phyloP scores from a whole-genome alignment of 2,329 filamentous ascomycete genomes.

The Talaromyces piceae region DNA sequence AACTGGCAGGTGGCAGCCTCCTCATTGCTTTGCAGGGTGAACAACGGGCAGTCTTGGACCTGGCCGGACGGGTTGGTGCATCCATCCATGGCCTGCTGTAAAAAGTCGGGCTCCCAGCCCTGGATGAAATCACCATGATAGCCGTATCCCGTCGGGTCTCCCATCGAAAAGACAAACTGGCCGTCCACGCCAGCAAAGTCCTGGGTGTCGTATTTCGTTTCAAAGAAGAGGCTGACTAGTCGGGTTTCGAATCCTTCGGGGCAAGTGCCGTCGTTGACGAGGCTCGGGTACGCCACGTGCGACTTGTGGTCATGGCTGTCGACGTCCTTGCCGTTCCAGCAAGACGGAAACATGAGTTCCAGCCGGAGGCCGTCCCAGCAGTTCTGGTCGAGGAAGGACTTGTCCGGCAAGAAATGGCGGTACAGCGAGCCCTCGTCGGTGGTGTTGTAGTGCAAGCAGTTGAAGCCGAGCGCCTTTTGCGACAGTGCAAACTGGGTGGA shows the following conservation, averaged over 20 bases:
- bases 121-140: conserved; percentile 75
- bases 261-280: conserved; percentile 70
- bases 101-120: conserved; percentile 64
- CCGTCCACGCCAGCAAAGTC: conserved; percentile 57
- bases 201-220: conserved; percentile 74
- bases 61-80: conserved; percentile 66
- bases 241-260: conserved; percentile 61
- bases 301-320: conserved; percentile 49
- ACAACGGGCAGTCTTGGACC: conserved; percentile 67
- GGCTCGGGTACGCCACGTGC: conserved; percentile 70
- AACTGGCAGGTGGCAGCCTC: conserved; percentile 56
- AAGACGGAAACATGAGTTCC: conserved; percentile 82
- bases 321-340: conserved; percentile 68
- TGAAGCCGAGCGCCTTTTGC: conserved; percentile 86
- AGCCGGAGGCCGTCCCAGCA: conserved; percentile 75
- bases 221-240: conserved; percentile 70
- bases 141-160: conserved; percentile 67
- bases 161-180: conserved; percentile 68
- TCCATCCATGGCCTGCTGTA: conserved; percentile 63
- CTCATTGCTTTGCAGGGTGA: conserved; percentile 57
- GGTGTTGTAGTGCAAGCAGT: conserved; percentile 76
- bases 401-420: conserved; percentile 75
- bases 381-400: conserved; percentile 69
- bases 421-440: conserved; percentile 64
- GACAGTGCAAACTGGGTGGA: conserved; percentile 62